Evolutionary conservation across 2,329 filamentous ascomycete species (phyloP), one percentile per base, ranked within the genome.

Genomic region (Trichoderma citrinoviride): DNA sequence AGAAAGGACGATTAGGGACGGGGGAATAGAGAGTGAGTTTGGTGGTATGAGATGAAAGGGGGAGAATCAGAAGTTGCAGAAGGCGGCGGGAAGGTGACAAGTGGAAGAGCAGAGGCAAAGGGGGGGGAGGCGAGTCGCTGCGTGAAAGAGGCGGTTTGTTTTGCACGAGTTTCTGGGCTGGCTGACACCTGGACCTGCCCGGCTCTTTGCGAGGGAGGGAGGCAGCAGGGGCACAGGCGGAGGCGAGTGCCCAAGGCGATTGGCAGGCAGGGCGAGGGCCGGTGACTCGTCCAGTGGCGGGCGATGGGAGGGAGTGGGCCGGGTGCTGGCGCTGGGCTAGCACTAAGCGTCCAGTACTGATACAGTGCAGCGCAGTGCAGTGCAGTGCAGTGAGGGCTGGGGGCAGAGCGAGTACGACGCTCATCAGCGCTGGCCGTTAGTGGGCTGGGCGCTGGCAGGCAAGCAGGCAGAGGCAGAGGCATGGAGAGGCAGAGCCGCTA

Each of bases 61-160:
- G 58, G 53, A 61, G 57, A 60, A 60, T 61, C 53, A 54, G 15
- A 43, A 37, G 33, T 37, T 37, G 40, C n/a, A 52, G 60, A 56
- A 58, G 53, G 40, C 33, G 40, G 57, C 56, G 64, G 64, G 67
- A 68, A 63, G 47, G 63, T 65, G 63, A 65, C 46, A 61, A 65
- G 52, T 54, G 55, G 54, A 55, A 61, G 56, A 53, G 57, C 50
- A 53, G 60, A 66, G 58, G 50, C 50, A 53, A 64, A 63, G 58
- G 50, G 58, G 46, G 55, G 64, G 64, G 62, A 58, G 61, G 61
- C 46, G 68, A 68, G 67, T 66, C 57, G 60, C 66, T 64, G 65
- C 65, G 67, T 67, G 66, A 67, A 69, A 68, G 65, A 71, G 67
- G 67, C 69, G 66, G 68, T 71, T 72, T 73, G 70, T 70, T 55